phyloP scores from a whole-genome alignment of 2,329 filamentous ascomycete species.

The Cercospora beticola region DNA sequence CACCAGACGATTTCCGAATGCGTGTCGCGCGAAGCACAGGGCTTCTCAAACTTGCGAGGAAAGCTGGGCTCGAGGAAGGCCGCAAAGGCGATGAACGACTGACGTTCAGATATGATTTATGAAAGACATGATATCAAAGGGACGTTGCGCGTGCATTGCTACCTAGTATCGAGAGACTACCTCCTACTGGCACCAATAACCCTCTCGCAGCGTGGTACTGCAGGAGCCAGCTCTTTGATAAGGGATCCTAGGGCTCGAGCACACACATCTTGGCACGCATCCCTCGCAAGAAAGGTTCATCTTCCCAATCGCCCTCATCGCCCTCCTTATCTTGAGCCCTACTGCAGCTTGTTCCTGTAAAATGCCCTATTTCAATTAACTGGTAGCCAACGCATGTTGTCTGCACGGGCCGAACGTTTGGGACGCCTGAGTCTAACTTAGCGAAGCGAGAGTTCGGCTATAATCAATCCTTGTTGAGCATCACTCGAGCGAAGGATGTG shows the following conservation, averaged over 20 bases:
- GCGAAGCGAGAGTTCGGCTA: not conserved
- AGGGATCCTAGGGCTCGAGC: not conserved
- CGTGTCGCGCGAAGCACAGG: constrained; percentile 15
- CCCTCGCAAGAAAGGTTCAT: not conserved
- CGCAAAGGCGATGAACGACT: constrained; percentile 49
- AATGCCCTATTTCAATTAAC: not conserved
- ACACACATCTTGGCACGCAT: not conserved
- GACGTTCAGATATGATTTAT: constrained; percentile 48
- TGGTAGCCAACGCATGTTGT: not conserved
- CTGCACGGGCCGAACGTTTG: not conserved
- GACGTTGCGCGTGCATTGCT: not conserved
- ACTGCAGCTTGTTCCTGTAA: not conserved
- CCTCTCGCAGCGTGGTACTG: not conserved
- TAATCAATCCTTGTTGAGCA: not conserved
- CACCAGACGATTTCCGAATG: constrained; percentile 27
- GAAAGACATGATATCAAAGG: not conserved
- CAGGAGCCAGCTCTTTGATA: not conserved
- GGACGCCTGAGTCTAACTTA: not conserved
- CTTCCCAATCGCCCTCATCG: not conserved
- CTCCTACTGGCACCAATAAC: not conserved
- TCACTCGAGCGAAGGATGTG: not conserved
- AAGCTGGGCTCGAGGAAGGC: constrained; percentile 39
- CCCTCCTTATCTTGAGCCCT: not conserved
- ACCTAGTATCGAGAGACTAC: not conserved
- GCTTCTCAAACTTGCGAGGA: constrained; percentile 29